These are phyloP conservation scores for Boletus subparvulus DNA, from an alignment of 768 basidiomycete genomes.

Conservation along the genomic window DNA sequence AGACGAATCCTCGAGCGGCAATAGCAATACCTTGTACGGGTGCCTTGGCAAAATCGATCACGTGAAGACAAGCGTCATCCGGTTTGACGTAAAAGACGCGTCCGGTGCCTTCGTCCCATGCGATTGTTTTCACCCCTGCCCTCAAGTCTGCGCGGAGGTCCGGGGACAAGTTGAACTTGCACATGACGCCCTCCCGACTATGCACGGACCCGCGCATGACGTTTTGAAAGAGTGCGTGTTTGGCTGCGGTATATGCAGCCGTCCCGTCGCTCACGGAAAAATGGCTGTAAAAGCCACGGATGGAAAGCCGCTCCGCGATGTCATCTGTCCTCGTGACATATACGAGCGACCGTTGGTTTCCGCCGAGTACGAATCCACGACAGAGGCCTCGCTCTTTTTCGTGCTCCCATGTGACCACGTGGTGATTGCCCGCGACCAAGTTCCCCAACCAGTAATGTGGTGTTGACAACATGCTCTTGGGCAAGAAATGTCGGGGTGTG, in stretches of 20 bases:
- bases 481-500: conserved; percentile 20
- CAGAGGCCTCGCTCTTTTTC: conserved; percentile 22
- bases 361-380: conserved; percentile 33
- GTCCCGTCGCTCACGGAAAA: conserved; percentile 37
- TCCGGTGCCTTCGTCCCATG: conserved; percentile 68
- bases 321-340: conserved; percentile 29
- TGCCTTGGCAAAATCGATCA: conserved; percentile 49
- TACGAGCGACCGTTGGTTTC: conserved; percentile 34
- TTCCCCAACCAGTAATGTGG: conserved; percentile 33
- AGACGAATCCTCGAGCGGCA: conserved; percentile 13
- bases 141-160: conserved; percentile 20
- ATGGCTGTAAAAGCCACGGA: conserved; percentile 34
- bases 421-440: conserved; percentile 24
- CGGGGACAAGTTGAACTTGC: conserved; percentile 21
- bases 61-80: conserved; percentile 39
- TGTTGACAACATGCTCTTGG: conserved; percentile 23
- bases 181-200: conserved; percentile 23
- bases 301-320: conserved; percentile 25
- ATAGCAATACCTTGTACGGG: conserved; percentile 30
- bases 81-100: conserved; percentile 53
- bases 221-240: conserved; percentile 21
- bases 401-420: conserved; percentile 28
- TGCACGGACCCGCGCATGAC: conserved; percentile 20
- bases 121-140: conserved; percentile 46
- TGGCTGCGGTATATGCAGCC: conserved; percentile 21